Base-by-base conservation (phyloP, 1,284 basidiomycete species). In the Mrakiaceae sp. region DNA sequence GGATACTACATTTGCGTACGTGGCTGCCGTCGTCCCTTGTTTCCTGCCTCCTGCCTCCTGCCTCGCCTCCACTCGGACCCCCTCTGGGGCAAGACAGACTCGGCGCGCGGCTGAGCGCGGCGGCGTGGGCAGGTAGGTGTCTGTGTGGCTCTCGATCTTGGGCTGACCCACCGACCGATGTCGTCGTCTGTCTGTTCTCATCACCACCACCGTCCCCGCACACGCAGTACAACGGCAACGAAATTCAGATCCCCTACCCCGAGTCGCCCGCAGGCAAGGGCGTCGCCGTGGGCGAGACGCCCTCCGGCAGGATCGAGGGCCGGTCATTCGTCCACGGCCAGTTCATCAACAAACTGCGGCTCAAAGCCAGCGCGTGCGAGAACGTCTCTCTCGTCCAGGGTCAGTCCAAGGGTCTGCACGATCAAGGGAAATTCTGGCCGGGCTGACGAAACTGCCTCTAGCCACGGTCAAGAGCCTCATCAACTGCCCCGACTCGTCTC, bases 391-490 rank as follows among this genome's bases (percentile, higher is more conserved):
- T 66, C 40, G 56, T 66, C 1, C 60, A 66, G 40, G 65, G 65
- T 66, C 7, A 39, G 64, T 58, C 47, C 58, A 16, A 1, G 8
- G 39, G 27, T 48, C 57, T 47, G 5, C 42, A 47, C 58, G 39
- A 50, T 40, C 39, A n/a, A 16, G 8, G 2, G 10, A 8, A 8
- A 55, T 55, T n/a, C 16, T 11, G 8, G 39, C 16, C 48, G 55
- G 44, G 59, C 59, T 60, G 48, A 51, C 59, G 27, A 43, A 12
- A 9, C 40, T 10, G 7, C 49, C 27, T n/a, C n/a, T 95, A 75
- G 90, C 84, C 39, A 91, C 87, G 0, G 92, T 87, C 40, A 85
- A 84, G 53, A 85, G 87, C 66, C 80, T 95, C 63, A 77, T 88
- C 64, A 81, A 83, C 70, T 84, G 82, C 71, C 78, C 82, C 55